A percentile compares a stretch with the other conserved stretches of the same genome.
Conservation (phyloP, 495 filamentous ascomycete species). For the Xylaria scruposa region DNA sequence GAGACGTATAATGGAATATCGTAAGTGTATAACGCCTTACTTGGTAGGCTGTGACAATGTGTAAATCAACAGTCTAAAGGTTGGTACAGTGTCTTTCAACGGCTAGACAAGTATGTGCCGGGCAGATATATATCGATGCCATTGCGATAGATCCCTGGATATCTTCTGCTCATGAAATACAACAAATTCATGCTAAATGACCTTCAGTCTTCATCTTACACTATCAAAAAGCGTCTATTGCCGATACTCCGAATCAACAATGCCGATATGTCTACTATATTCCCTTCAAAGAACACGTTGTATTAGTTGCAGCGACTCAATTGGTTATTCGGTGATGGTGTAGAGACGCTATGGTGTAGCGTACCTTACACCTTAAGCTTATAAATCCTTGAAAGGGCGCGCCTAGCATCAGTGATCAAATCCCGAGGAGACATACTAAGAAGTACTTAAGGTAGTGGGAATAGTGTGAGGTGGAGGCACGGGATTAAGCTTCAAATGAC, state of each 20-base stretch:
- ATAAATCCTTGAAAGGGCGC: conserved; percentile 20
- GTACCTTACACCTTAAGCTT: not conserved
- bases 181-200: not conserved
- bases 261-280: not conserved
- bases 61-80: not conserved
- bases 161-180: not conserved
- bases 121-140: not conserved
- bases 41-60: not conserved
- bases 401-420: conserved; percentile 17
- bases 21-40: not conserved
- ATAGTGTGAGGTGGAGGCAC: not conserved
- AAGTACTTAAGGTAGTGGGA: no score
- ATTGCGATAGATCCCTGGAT: no score
- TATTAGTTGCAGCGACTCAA: not conserved
- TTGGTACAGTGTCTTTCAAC: not conserved
- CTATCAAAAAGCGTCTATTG: not conserved
- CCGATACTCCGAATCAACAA: not conserved
- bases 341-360: not conserved
- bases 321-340: not conserved
- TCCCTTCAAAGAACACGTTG: not conserved
- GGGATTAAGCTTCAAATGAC: not conserved
- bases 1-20: not conserved
- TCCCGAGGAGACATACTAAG: conserved; percentile 13
- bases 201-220: not conserved
- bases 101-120: not conserved